These are phyloP conservation scores for Aspergillus tamarii DNA, from an alignment of 2,329 filamentous ascomycete species.

Conservation along the genomic window DNA sequence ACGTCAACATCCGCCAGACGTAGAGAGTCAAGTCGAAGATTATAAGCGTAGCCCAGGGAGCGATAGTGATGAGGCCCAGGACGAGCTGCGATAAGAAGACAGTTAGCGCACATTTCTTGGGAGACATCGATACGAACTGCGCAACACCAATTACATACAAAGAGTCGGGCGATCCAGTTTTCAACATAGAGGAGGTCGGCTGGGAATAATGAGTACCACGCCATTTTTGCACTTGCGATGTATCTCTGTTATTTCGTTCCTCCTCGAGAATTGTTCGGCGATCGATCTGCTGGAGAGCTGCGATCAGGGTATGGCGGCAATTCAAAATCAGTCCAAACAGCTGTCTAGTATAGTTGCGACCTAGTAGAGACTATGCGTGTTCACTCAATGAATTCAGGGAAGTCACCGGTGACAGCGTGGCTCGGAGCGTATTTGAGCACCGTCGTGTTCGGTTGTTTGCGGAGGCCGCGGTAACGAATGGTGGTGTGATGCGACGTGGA, in stretches of 20 bases:
- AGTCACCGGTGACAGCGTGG: background rate
- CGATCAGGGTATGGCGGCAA: background rate
- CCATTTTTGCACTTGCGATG: constrained; percentile 52
- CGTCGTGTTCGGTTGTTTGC: background rate
- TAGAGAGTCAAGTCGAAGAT: constrained; percentile 68
- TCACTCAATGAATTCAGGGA: background rate
- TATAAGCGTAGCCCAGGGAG: constrained; percentile 65
- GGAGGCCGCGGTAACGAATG: background rate
- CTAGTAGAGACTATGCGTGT: background rate
- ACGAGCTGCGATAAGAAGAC: constrained; percentile 52
- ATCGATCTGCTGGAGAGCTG: background rate
- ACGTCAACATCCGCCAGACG: constrained; percentile 59
- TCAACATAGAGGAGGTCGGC: constrained; percentile 60
- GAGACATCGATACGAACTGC: background rate
- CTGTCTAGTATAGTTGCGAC: background rate
- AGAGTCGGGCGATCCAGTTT: constrained; percentile 64
- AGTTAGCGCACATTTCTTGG: background rate
- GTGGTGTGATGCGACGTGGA: constrained; percentile 7
- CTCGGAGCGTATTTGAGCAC: background rate
- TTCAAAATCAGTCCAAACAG: background rate
- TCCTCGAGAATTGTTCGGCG: background rate
- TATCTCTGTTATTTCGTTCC: background rate
- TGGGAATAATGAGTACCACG: constrained; percentile 68
- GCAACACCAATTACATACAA: constrained; percentile 54
- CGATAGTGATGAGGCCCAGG: constrained; percentile 62